Conservation (phyloP, 345 rosid species). For the Cardamine chenopodiifolia region DNA sequence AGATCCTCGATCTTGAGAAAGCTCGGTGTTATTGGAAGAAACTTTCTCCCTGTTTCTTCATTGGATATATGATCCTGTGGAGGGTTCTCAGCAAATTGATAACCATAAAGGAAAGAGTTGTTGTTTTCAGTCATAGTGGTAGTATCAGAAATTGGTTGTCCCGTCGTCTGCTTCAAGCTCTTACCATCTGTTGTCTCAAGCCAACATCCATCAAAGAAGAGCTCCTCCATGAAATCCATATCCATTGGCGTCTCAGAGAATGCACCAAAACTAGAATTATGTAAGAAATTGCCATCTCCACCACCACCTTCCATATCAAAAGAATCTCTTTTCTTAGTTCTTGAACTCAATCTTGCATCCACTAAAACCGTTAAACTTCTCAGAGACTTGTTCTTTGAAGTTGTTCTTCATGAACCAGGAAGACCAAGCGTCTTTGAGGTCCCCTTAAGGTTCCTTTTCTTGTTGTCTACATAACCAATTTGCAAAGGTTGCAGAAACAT, state of each 20-base stretch:
- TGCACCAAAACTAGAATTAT: slow-evolving; percentile 49
- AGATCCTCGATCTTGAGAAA: slow-evolving; percentile 41
- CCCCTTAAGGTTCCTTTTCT: slow-evolving; percentile 57
- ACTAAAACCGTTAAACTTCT: slow-evolving; percentile 39
- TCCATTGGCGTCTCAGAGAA: slow-evolving; percentile 64
- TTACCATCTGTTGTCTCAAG: slow-evolving; percentile 65
- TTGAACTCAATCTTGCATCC: slow-evolving; percentile 28
- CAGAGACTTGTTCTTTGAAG: slow-evolving; percentile 26
- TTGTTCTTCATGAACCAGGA: slow-evolving; percentile 38
- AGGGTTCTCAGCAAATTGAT: slow-evolving; percentile 43
- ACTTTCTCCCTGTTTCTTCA: slow-evolving; percentile 41
- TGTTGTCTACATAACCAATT: slow-evolving; percentile 55
- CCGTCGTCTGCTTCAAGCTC: slow-evolving; percentile 45
- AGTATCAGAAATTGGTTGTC: slow-evolving; percentile 39
- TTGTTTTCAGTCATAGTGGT: slow-evolving; percentile 51
- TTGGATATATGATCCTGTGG: slow-evolving; percentile 44
- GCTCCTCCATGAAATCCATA: slow-evolving; percentile 89
- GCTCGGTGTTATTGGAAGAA: slow-evolving; percentile 31
- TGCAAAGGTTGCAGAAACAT: slow-evolving; percentile 74
- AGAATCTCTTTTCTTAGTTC: slow-evolving; percentile 19
- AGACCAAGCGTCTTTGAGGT: slow-evolving; percentile 48
- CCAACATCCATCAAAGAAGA: slow-evolving; percentile 85
- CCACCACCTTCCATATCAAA: slow-evolving; percentile 43
- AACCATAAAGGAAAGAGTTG: slow-evolving; percentile 39
- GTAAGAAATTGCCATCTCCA: slow-evolving; percentile 45